Evolutionary conservation across 495 filamentous ascomycete genomes (phyloP).

Genomic region (Xylaria longipes): DNA sequence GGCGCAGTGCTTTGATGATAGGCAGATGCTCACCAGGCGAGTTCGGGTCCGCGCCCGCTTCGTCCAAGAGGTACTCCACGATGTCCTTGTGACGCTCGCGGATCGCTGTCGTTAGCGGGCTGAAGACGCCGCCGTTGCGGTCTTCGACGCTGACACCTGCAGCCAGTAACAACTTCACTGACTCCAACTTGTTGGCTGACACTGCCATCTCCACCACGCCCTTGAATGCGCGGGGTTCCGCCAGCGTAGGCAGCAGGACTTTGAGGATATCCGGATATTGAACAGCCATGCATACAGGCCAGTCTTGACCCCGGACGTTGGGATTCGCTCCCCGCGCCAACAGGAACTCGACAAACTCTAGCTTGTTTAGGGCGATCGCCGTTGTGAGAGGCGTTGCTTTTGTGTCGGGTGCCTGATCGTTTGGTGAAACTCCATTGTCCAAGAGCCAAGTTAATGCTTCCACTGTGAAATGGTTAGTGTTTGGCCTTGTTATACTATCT

Average conservation of each 20-base stretch:
- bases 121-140: slow-evolving; percentile 64
- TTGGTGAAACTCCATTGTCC: slow-evolving; percentile 54
- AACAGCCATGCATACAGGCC: slow-evolving; percentile 63
- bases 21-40: slow-evolving; percentile 61
- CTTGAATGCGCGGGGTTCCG: slow-evolving; percentile 54
- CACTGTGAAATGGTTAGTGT: slow-evolving; percentile 26
- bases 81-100: slow-evolving; percentile 58
- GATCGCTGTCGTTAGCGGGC: slow-evolving; percentile 60
- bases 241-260: slow-evolving; percentile 51
- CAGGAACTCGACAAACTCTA: slow-evolving; percentile 55
- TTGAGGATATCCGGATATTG: slow-evolving; percentile 52
- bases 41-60: slow-evolving; percentile 59
- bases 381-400: slow-evolving; percentile 59
- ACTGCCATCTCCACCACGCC: slow-evolving; percentile 64
- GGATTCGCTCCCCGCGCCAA: slow-evolving; percentile 58
- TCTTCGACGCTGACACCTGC: slow-evolving; percentile 60
- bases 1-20: slow-evolving; percentile 60
- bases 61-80: slow-evolving; percentile 55
- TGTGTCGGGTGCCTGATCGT: slow-evolving; percentile 54
- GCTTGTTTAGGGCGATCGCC: slow-evolving; percentile 56
- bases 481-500: neutral
- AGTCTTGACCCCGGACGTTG: slow-evolving; percentile 58
- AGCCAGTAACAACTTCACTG: slow-evolving; percentile 53
- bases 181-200: slow-evolving; percentile 52
- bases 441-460: slow-evolving; percentile 57